Conservation (phyloP, 768 basidiomycete species). For the Baorangia bicolor region DNA sequence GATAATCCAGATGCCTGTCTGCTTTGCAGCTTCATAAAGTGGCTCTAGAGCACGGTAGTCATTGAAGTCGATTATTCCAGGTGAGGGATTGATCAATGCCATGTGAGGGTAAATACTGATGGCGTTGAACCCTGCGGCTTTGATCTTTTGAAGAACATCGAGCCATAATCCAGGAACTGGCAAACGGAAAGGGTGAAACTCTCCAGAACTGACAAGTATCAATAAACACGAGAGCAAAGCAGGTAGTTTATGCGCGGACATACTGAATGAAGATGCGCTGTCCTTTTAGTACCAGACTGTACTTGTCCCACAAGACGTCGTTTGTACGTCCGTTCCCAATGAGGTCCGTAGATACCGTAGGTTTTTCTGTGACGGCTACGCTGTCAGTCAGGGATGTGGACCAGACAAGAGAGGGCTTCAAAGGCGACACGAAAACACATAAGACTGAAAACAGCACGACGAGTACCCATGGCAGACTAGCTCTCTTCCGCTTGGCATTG, state of each 20-base stretch:
- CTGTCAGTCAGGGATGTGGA: neutral
- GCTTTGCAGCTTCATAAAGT: conserved; percentile 71
- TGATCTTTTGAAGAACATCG: conserved; percentile 78
- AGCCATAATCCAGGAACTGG: conserved; percentile 80
- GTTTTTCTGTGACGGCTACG: neutral
- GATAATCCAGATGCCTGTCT: conserved; percentile 75
- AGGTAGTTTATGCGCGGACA: conserved; percentile 26
- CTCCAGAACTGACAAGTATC: conserved; percentile 59
- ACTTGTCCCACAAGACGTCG: conserved; percentile 60
- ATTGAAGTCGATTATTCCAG: conserved; percentile 69
- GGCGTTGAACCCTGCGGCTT: conserved; percentile 78
- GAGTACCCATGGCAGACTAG: conserved; percentile 14
- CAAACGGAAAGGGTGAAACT: conserved; percentile 81
- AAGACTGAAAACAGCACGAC: conserved; percentile 15
- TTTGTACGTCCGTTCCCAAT: conserved; percentile 36
- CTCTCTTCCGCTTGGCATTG: conserved; percentile 1
- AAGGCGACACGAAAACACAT: conserved; percentile 16
- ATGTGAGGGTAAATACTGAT: conserved; percentile 80
- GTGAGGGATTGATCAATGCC: conserved; percentile 75
- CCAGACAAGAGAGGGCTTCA: conserved; percentile 1
- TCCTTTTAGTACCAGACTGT: conserved; percentile 65
- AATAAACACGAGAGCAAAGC: neutral
- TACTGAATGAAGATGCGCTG: conserved; percentile 75
- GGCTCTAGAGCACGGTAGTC: conserved; percentile 68
- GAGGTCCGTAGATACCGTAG: conserved; percentile 4